Conservation (phyloP, 228 moss, liverwort and hornwort genomes). For the Sphagnum magellanicum region DNA sequence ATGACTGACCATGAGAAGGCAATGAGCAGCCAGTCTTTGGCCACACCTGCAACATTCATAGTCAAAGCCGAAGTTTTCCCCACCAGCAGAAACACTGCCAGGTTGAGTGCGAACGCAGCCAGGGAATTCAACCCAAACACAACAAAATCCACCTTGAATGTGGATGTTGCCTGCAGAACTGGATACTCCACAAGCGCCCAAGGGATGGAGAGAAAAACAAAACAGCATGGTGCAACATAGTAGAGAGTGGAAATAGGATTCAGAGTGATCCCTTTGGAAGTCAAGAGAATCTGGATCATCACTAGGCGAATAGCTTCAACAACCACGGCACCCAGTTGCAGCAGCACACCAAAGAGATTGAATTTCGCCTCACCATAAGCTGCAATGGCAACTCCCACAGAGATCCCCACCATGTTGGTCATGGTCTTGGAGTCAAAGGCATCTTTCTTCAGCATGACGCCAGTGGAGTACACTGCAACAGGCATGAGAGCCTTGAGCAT, state of each 20-base stretch:
- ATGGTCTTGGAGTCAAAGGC: conserved; percentile 48
- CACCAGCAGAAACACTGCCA: conserved; percentile 55
- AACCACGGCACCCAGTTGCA: conserved; percentile 50
- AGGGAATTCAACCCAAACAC: conserved; percentile 49
- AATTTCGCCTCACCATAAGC: conserved; percentile 59
- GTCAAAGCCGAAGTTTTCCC: conserved; percentile 62
- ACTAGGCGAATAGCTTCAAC: conserved; percentile 49
- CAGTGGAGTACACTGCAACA: conserved; percentile 52
- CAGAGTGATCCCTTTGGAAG: conserved; percentile 54
- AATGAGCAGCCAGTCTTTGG: conserved; percentile 63
- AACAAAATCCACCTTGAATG: conserved; percentile 31
- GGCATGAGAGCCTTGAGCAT: conserved; percentile 68
- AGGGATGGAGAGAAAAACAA: conserved; percentile 42
- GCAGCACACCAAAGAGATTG: conserved; percentile 38
- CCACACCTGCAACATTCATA: conserved; percentile 61
- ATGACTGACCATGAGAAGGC: conserved; percentile 60
- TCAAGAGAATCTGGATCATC: conserved; percentile 52
- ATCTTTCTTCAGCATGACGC: conserved; percentile 52
- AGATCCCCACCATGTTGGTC: conserved; percentile 54
- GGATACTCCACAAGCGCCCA: conserved; percentile 49
- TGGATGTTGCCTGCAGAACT: conserved; percentile 12
- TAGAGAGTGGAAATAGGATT: conserved; percentile 57
- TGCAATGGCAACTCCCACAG: conserved; percentile 52
- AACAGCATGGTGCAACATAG: conserved; percentile 56
- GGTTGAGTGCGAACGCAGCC: conserved; percentile 49